These are phyloP conservation scores for Colletotrichum echinochloae DNA, from an alignment of 2,329 filamentous ascomycete species.

Conservation along the genomic window DNA sequence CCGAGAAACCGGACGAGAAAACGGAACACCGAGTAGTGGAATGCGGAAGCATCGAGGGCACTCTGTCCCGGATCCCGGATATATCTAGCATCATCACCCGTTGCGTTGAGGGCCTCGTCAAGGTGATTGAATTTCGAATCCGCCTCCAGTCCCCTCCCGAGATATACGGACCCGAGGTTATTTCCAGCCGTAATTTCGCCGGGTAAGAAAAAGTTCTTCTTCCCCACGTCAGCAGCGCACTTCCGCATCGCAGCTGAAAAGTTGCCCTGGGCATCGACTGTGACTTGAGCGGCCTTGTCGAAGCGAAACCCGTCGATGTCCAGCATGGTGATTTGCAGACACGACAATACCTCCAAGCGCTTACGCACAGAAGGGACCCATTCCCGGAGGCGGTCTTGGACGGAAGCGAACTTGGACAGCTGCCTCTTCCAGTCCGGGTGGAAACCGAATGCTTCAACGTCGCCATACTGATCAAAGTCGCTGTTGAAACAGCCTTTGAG, in stretches of 20 bases:
- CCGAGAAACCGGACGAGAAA: neutral
- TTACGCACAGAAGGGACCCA: constrained; percentile 69
- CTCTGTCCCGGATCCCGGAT: neutral
- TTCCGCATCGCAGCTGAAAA: constrained; percentile 56
- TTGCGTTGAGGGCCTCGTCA: neutral
- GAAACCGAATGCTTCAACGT: constrained; percentile 72
- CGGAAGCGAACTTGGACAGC: constrained; percentile 73
- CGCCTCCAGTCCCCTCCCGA: neutral
- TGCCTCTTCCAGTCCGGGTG: constrained; percentile 73
- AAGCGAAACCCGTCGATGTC: constrained; percentile 76
- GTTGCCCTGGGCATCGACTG: constrained; percentile 69
- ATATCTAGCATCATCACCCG: neutral
- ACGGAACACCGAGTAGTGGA: neutral
- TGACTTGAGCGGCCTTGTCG: constrained; percentile 75
- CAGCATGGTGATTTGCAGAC: constrained; percentile 69
- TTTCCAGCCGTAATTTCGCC: neutral
- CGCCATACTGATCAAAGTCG: constrained; percentile 74
- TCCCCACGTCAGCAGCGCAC: neutral
- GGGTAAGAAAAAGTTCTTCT: neutral
- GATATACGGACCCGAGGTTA: neutral
- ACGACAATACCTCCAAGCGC: constrained; percentile 71
- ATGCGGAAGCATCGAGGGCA: neutral
- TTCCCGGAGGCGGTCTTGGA: constrained; percentile 74
- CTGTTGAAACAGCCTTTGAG: constrained; percentile 74
- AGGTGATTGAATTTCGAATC: neutral